Evolutionary conservation across 2,329 filamentous ascomycete genomes (phyloP), one percentile per base, ranked within the genome.

Genomic region (Ambrosiella beaveri): DNA sequence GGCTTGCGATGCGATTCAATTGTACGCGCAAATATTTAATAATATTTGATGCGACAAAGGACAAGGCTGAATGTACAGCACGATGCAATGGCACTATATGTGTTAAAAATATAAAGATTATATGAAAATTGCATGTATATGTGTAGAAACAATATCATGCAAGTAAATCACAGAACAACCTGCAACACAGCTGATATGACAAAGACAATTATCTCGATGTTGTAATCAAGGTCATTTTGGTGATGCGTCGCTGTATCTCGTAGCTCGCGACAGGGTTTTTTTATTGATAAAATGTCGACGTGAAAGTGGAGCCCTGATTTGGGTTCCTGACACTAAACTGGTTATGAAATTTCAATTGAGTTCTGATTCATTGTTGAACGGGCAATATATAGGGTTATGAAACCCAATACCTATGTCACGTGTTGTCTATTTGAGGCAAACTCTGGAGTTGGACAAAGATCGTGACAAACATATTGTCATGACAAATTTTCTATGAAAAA

Each of bases 51-150:
- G 39, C 37, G 17, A 54, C 39, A 17, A 44, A 27, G 50, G 57
- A 58, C 57, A 37, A 58, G 57, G 57, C 57, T 58, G 57, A 58
- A 27, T n/a, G 35, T 50, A 38, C 57, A 54, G 35, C 40, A 17
- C 49, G 12, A 47, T 51, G 15, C 38, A 51, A 51, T 12, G n/a
- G 15, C 11, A 51, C 27, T 27, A 36, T 36, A 7, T 37, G 15
- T 8, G 3, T 13, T n/a, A 35, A 36, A 51, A 35, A 12, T 7
- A 9, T 35, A 36, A 15, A 15, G 13, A 51, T 51, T 51, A 3
- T 35, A 27, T 36, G 35, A 35, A 35, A 35, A 51, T n/a, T 11
- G 19, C 11, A 27, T 51, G 27, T 35, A 35, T 11, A 7, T 35
- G 27, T 7, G 15, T 11, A 12, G n/a, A 51, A 49, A 19, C 8